Evolutionary conservation across 768 basidiomycete species (phyloP).

Genomic region (Tylopilus vinaceipallidus): DNA sequence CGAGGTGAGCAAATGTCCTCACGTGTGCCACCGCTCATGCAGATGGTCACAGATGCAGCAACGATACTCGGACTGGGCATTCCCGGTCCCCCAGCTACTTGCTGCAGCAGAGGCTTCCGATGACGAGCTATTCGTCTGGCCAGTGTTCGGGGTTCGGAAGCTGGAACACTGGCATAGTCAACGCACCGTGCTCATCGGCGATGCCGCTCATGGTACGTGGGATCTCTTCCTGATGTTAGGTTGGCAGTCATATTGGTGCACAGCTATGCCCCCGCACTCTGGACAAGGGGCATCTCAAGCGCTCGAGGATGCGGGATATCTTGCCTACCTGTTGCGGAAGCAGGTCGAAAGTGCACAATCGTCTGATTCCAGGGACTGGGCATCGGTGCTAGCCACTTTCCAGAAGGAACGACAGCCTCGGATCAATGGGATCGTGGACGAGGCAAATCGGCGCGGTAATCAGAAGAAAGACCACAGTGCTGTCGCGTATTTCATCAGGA

Average conservation of each 20-base stretch:
- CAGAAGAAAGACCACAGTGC: slow-evolving; percentile 21
- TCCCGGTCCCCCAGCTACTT: slow-evolving; percentile 29
- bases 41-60: slow-evolving; percentile 17
- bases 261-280: slow-evolving; percentile 33
- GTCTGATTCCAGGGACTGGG: slow-evolving; percentile 11
- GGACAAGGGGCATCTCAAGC: slow-evolving; percentile 33
- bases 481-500: slow-evolving; percentile 20
- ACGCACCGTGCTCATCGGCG: slow-evolving; percentile 29
- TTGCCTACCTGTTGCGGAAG: slow-evolving; percentile 27
- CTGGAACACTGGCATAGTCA: slow-evolving; percentile 25
- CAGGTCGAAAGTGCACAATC: slow-evolving; percentile 4
- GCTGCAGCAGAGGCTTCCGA: slow-evolving; percentile 17
- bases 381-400: slow-evolving; percentile 20
- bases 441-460: slow-evolving; percentile 26
- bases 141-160: slow-evolving; percentile 25
- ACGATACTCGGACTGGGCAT: slow-evolving; percentile 28
- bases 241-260: not conserved
- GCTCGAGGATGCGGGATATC: slow-evolving; percentile 31
- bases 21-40: not conserved
- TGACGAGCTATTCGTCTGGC: slow-evolving; percentile 25
- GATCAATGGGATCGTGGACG: slow-evolving; percentile 27
- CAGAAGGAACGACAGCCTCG: slow-evolving; percentile 24
- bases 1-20: slow-evolving; percentile 9
- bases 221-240: not conserved
- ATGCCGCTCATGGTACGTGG: slow-evolving; percentile 32